Percentiles rank a stretch among this genome's conserved stretches.
These are phyloP conservation scores for Tolypocladium tropicale DNA, from an alignment of 2,329 filamentous ascomycete species.

Conservation along the genomic window DNA sequence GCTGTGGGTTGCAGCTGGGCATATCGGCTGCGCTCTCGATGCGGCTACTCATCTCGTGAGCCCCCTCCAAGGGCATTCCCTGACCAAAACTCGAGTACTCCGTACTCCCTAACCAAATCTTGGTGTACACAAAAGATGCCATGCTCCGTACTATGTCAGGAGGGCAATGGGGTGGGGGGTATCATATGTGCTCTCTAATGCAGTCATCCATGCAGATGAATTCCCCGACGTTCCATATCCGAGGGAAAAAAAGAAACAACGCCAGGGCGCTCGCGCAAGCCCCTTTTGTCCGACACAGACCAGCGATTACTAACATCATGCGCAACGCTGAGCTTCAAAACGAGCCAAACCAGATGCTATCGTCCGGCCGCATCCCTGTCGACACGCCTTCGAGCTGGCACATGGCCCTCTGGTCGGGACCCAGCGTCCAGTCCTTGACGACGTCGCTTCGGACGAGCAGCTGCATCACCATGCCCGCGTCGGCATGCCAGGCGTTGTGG, in stretches of 20 bases:
- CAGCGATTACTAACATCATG: neutral
- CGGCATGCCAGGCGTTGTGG: slow-evolving; percentile 48
- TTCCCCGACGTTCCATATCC: neutral
- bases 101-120: no score
- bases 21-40: neutral
- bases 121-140: neutral
- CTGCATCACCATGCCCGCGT: slow-evolving; percentile 50
- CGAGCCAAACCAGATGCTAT: slow-evolving; percentile 26
- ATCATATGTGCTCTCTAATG: neutral
- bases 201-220: neutral
- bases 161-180: no score
- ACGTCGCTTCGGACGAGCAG: slow-evolving; percentile 27
- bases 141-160: neutral
- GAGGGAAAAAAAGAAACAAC: no score
- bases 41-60: neutral
- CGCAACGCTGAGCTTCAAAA: slow-evolving; percentile 5
- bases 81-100: no score
- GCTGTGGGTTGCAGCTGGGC: no score
- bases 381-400: slow-evolving; percentile 18
- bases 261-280: neutral
- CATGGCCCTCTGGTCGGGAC: slow-evolving; percentile 12
- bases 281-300: neutral
- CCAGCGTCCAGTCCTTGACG: slow-evolving; percentile 15
- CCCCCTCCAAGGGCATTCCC: neutral
- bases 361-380: slow-evolving; percentile 21